These are phyloP conservation scores for Saccharomyces eubayanus DNA, from an alignment of 805 yeast genomes.

Conservation along the genomic window DNA sequence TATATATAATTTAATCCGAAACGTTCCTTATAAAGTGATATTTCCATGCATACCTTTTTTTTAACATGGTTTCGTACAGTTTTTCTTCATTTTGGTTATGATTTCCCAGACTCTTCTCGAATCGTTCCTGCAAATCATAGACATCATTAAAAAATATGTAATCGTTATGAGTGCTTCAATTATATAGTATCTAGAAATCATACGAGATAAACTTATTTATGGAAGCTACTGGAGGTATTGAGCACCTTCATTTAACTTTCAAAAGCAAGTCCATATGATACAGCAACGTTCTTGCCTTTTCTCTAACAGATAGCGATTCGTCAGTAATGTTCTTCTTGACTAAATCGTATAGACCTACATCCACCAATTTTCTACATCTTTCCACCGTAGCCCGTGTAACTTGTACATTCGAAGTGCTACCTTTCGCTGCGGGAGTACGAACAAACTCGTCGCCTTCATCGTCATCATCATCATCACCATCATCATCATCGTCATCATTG, in stretches of 20 bases:
- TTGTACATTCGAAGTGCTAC: conserved; percentile 7
- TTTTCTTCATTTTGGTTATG: too few species aligned
- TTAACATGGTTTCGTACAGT: background rate
- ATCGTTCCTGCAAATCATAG: background rate
- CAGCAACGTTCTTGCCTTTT: conserved; percentile 26
- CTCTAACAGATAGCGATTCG: conserved; percentile 23
- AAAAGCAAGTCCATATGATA: conserved; percentile 28
- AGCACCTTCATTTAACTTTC: conserved; percentile 3
- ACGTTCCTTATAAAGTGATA: conserved; percentile 6
- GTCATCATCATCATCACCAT: conserved; percentile 5
- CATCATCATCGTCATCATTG: conserved; percentile 5
- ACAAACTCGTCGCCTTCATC: conserved; percentile 13
- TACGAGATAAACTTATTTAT: background rate
- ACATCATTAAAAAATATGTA: background rate
- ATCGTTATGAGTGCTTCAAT: background rate
- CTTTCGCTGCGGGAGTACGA: conserved; percentile 5
- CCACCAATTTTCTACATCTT: conserved; percentile 25
- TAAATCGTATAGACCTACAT: conserved; percentile 23
- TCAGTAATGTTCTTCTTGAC: conserved; percentile 24
- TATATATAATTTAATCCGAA: conserved; percentile 7
- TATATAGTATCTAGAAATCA: background rate
- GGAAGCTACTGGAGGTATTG: background rate
- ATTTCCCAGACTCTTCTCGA: background rate
- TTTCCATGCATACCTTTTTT: background rate
- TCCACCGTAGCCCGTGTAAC: conserved; percentile 17